Conservation (phyloP, 1,284 basidiomycete genomes). For the Melampsora larici-populina region DNA sequence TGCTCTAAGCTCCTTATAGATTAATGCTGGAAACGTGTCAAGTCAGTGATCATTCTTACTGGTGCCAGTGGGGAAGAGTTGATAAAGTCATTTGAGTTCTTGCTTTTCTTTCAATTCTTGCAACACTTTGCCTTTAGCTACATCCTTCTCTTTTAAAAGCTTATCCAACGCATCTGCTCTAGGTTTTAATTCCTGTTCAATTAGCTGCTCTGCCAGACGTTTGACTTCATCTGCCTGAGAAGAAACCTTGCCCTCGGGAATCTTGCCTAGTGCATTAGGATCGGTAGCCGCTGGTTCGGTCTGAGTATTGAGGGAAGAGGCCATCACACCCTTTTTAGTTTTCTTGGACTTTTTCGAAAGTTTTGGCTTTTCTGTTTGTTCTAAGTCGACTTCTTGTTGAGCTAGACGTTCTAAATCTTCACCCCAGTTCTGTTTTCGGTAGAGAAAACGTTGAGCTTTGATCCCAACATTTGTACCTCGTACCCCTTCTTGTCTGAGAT, state of each 20-base stretch:
- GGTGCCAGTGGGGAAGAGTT: too few relatives aligned
- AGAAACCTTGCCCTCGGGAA: background rate
- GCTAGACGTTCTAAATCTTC: conserved; percentile 17
- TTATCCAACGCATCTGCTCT: conserved; percentile 20
- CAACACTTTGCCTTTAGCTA: background rate
- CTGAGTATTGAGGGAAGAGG: background rate
- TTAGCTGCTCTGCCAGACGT: conserved; percentile 15
- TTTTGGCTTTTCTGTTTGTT: conserved; percentile 14
- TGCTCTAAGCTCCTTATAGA: too few relatives aligned
- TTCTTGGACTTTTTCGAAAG: background rate
- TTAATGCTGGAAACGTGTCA: too few relatives aligned
- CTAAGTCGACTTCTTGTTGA: conserved; percentile 22
- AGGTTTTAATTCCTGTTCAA: conserved; percentile 29
- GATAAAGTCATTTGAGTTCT: background rate
- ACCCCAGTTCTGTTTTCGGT: conserved; percentile 21
- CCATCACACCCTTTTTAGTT: background rate
- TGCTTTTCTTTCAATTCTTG: background rate
- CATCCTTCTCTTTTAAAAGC: background rate
- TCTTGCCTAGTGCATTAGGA: background rate
- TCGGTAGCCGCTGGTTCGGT: background rate
- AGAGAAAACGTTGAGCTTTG: conserved; percentile 38
- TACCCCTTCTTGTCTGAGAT: conserved; percentile 66
- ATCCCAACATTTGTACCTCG: conserved; percentile 22
- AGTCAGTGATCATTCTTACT: too few relatives aligned
- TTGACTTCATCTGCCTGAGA: conserved; percentile 14